phyloP scores from a whole-genome alignment of 345 rosid species.

The Syzygium oleosum region DNA sequence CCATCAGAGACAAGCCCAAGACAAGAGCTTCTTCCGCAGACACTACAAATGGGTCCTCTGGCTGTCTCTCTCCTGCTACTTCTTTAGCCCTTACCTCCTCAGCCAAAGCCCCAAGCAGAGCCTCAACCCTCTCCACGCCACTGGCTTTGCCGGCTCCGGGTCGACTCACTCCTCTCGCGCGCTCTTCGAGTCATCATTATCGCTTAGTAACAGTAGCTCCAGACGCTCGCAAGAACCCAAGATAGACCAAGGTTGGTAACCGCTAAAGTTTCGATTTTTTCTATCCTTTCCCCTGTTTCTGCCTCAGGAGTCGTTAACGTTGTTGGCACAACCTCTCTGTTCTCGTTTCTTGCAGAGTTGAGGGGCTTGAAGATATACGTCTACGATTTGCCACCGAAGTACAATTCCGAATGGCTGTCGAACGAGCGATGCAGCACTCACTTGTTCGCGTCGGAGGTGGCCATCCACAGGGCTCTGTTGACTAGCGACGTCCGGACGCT shows the following conservation, averaged over 20 bases:
- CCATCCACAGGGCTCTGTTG: conserved; percentile 61
- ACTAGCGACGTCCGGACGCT: conserved; percentile 54
- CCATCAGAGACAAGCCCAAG: conserved; percentile 5
- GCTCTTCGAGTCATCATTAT: conserved; percentile 33
- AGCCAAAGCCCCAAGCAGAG: conserved; percentile 21
- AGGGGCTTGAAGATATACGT: conserved; percentile 66
- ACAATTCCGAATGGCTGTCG: conserved; percentile 69
- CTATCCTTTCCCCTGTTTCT: background rate
- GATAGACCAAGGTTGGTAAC: conserved; percentile 22
- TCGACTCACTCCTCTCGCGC: conserved; percentile 51
- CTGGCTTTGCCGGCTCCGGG: conserved; percentile 27
- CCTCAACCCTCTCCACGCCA: conserved; percentile 31
- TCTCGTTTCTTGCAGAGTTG: conserved; percentile 18
- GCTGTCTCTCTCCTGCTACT: conserved; percentile 61
- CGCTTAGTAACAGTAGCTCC: background rate
- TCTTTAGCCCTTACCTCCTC: conserved; percentile 58
- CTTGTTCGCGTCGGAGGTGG: conserved; percentile 92
- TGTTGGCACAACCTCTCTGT: background rate
- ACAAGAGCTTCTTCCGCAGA: conserved; percentile 36
- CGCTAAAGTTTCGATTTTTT: background rate
- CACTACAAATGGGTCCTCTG: conserved; percentile 85
- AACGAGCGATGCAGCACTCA: conserved; percentile 79
- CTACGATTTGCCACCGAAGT: conserved; percentile 72
- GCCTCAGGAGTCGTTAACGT: background rate
- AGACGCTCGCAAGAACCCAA: conserved; percentile 3